A percentile compares a stretch with the other conserved stretches of the same genome.
phyloP scores from a whole-genome alignment of 306 rosid species.

The Rubus parviflorus region DNA sequence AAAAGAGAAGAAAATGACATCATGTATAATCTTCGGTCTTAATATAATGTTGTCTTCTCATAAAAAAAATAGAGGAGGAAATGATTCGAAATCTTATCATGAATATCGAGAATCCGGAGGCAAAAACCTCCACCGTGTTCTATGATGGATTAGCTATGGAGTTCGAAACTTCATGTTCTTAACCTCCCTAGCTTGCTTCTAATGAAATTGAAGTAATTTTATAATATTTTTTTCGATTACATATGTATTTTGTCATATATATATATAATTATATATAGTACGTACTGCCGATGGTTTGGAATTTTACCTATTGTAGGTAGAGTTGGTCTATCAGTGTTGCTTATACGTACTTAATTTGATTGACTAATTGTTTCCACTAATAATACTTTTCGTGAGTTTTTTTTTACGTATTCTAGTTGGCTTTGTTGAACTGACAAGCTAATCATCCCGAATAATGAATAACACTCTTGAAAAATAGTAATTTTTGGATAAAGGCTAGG shows the following conservation, averaged over 20 bases:
- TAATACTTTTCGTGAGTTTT: neutral
- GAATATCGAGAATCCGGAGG: neutral
- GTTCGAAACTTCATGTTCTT: too few relatives aligned
- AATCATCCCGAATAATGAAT: neutral
- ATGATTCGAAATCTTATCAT: neutral
- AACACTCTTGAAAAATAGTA: neutral
- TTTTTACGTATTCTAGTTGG: neutral
- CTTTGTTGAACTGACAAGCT: neutral
- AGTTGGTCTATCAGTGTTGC: neutral
- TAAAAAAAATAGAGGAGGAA: too few relatives aligned
- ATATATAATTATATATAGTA: too few relatives aligned
- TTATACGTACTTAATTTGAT: neutral
- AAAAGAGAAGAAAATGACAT: too few relatives aligned
- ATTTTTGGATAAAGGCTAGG: neutral
- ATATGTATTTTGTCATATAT: too few relatives aligned
- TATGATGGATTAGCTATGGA: too few relatives aligned
- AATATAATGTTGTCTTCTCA: too few relatives aligned
- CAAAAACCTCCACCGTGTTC: too few relatives aligned
- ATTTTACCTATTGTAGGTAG: neutral
- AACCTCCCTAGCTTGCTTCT: too few relatives aligned
- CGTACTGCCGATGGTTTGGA: neutral
- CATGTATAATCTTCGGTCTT: too few relatives aligned
- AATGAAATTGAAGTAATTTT: too few relatives aligned
- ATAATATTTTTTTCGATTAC: too few relatives aligned
- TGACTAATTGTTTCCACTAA: neutral